Conservation (phyloP, 805 yeast genomes). For the Lachancea cidri region DNA sequence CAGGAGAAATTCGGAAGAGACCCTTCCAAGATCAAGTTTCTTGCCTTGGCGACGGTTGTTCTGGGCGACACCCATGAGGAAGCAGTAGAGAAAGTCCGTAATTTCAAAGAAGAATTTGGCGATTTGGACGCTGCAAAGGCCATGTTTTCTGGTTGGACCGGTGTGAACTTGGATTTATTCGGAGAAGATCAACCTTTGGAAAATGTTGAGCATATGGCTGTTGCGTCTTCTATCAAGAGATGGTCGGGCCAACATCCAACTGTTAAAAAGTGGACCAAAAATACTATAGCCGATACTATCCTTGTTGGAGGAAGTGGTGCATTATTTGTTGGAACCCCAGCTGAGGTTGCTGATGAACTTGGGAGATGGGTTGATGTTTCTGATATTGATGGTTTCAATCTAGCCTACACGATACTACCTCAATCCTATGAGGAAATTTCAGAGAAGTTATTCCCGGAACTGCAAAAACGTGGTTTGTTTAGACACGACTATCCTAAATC, state of each 20-base stretch:
- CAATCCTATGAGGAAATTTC: slow-evolving; percentile 37
- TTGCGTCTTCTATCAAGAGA: slow-evolving; percentile 31
- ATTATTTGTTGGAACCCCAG: slow-evolving; percentile 33
- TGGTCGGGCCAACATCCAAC: slow-evolving; percentile 33
- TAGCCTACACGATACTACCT: slow-evolving; percentile 36
- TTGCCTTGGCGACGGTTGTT: slow-evolving; percentile 33
- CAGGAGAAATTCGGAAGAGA: slow-evolving; percentile 31
- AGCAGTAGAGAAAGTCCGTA: slow-evolving; percentile 32
- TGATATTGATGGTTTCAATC: slow-evolving; percentile 41
- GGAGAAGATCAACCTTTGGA: slow-evolving; percentile 31
- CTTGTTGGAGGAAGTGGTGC: slow-evolving; percentile 27
- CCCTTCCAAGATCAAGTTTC: slow-evolving; percentile 33
- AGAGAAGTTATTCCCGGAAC: slow-evolving; percentile 33
- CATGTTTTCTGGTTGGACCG: slow-evolving; percentile 39
- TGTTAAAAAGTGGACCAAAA: slow-evolving; percentile 11
- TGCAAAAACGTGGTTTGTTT: slow-evolving; percentile 31
- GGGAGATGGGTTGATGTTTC: slow-evolving; percentile 37
- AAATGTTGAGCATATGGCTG: slow-evolving; percentile 33
- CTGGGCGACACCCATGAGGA: slow-evolving; percentile 39
- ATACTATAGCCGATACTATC: slow-evolving; percentile 21
- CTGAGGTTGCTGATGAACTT: slow-evolving; percentile 37
- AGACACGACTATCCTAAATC: slow-evolving; percentile 35
- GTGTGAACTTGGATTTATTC: slow-evolving; percentile 37
- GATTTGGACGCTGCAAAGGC: slow-evolving; percentile 41
- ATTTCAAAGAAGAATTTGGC: slow-evolving; percentile 26